Evolutionary conservation across 768 basidiomycete species (phyloP).

Genomic region (Lentinula guzmanii): DNA sequence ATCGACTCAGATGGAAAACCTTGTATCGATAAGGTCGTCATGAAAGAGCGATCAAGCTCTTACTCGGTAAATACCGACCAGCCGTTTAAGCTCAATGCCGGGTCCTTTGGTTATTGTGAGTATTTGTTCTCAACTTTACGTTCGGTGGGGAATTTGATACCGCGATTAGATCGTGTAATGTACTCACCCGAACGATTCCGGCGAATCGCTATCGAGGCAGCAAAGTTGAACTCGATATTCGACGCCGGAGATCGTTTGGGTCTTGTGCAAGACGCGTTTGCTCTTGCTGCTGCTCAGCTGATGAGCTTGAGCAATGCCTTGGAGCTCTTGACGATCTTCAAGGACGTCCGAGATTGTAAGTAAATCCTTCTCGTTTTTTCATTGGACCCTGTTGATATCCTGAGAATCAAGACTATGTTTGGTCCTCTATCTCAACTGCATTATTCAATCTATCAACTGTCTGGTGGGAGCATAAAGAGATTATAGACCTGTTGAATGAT

Average conservation of each 20-base stretch:
- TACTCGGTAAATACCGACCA: constrained; percentile 70
- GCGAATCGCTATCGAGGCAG: constrained; percentile 75
- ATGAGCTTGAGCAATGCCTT: constrained; percentile 63
- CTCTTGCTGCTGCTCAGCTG: constrained; percentile 77
- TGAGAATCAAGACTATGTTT: constrained; percentile 63
- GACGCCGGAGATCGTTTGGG: constrained; percentile 85
- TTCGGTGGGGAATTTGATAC: background rate
- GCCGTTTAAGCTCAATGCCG: constrained; percentile 87
- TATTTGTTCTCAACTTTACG: constrained; percentile 5
- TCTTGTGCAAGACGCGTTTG: constrained; percentile 76
- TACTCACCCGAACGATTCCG: constrained; percentile 78
- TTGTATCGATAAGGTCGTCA: constrained; percentile 55
- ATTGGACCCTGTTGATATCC: background rate
- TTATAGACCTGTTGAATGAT: constrained; percentile 47
- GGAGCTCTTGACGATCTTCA: constrained; percentile 52
- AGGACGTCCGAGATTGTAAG: constrained; percentile 69
- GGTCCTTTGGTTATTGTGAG: constrained; percentile 86
- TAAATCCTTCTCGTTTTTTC: constrained; percentile 8
- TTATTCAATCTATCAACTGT: constrained; percentile 49
- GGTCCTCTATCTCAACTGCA: constrained; percentile 60
- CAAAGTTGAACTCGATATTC: constrained; percentile 59
- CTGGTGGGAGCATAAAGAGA: constrained; percentile 79
- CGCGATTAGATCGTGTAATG: constrained; percentile 64
- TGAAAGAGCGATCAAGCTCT: constrained; percentile 61
- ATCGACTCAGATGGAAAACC: constrained; percentile 53